Base-by-base conservation (phyloP, 2,329 filamentous ascomycete genomes). In the Dothiorella sarmentorum region DNA sequence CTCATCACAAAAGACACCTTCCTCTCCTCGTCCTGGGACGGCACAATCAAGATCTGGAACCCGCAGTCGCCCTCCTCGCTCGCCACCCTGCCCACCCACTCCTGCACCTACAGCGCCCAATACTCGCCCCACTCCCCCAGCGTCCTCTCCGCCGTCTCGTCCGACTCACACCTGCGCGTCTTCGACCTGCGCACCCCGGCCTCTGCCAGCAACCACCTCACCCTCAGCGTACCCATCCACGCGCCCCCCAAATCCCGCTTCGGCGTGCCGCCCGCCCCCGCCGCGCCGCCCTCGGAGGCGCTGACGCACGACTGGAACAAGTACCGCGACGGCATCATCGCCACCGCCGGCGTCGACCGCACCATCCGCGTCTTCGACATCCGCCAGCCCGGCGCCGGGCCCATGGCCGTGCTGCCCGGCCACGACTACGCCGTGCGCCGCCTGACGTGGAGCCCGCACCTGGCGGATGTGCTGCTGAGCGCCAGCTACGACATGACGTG, bases 231-330 rank as follows among this genome's bases (percentile, higher is more conserved):
- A 56, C 90, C 92, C 1, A 92, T 96, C 44, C 91, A 97, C 73
- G 84, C 84, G 2, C 80, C 84, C 3, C 81, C 83, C 0, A 79
- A 83, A 15, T 74, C 78, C 10, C 75, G 77, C n/a, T 71, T 75
- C 60, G 77, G 75, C 6, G 69, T 72, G 7, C 68, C 73, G 4
- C 70, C 73, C 1, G 65, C 72, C 0, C 71, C 73, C 7, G 71
- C 72, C 1, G 71, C 80, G 7, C 78, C 85, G n/a, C 91, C 91
- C 0, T 82, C 85, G 9, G 94, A 99, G 78, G 85, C 90, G 35
- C 82, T 99, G 29, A 96, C 92, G 0, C 94, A 97, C 75, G 94
- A 99, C 74, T 99, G 94, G 94, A 99, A 99, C 78, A 99, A 99
- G 75, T 99, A 99, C 76, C 84, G 89, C 37, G 85, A 91, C 64